A percentile compares a stretch with the other conserved stretches of the same genome.
phyloP scores from a whole-genome alignment of 495 filamentous ascomycete genomes.

The Penicillium chermesinum region DNA sequence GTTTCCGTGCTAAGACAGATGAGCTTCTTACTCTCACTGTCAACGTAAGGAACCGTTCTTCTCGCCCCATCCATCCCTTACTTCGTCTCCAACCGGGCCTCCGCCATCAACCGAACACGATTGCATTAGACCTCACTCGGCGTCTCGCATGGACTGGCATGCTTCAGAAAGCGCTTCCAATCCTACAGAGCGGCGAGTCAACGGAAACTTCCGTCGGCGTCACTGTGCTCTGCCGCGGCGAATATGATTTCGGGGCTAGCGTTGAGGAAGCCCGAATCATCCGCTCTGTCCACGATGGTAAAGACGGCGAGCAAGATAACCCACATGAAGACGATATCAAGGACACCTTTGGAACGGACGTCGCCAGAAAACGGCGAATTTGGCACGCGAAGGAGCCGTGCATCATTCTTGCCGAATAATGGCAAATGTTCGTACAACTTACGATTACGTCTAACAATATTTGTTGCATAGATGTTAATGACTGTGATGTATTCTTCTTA shows the following conservation, averaged over 20 bases:
- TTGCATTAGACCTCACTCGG: slow-evolving; percentile 77
- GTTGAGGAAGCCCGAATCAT: slow-evolving; percentile 68
- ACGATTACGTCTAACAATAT: not conserved
- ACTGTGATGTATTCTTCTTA: not conserved
- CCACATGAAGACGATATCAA: slow-evolving; percentile 38
- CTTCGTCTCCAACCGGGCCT: slow-evolving; percentile 74
- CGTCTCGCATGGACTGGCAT: slow-evolving; percentile 81
- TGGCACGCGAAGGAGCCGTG: slow-evolving; percentile 68
- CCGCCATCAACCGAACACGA: slow-evolving; percentile 63
- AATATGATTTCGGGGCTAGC: slow-evolving; percentile 74
- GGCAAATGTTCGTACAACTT: slow-evolving; percentile 3
- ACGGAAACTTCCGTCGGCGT: slow-evolving; percentile 57
- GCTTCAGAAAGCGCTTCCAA: slow-evolving; percentile 65
- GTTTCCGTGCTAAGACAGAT: slow-evolving; percentile 59
- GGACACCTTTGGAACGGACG: slow-evolving; percentile 52
- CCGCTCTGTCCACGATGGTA: slow-evolving; percentile 10
- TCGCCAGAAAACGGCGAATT: slow-evolving; percentile 59
- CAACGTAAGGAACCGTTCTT: slow-evolving; percentile 65
- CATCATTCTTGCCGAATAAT: slow-evolving; percentile 51
- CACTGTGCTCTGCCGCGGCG: slow-evolving; percentile 68
- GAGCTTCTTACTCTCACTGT: slow-evolving; percentile 65
- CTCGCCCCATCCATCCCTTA: slow-evolving; percentile 61
- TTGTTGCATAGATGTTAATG: slow-evolving; percentile 4
- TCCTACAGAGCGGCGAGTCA: slow-evolving; percentile 51
- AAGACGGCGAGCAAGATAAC: slow-evolving; percentile 14